Percentiles rank a stretch among this genome's conserved stretches.
These are phyloP conservation scores for Epichloe hybrida DNA, from an alignment of 2,329 filamentous ascomycete genomes.

Conservation along the genomic window DNA sequence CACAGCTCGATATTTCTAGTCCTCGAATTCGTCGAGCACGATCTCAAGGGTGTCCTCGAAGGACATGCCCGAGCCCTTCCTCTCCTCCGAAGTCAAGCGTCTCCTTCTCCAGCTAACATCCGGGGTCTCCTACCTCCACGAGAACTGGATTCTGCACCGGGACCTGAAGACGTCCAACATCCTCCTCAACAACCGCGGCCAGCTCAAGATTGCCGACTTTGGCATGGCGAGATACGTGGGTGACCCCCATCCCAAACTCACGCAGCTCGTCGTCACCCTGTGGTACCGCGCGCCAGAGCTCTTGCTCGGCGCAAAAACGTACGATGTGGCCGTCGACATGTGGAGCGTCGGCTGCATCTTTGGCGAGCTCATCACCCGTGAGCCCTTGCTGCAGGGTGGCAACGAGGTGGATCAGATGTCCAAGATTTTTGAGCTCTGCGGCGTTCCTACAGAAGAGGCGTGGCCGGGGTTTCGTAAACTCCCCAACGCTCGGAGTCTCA, in stretches of 20 bases:
- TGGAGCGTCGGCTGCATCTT: conserved; percentile 97
- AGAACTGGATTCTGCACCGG: conserved; percentile 81
- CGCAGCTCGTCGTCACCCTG: conserved; percentile 85
- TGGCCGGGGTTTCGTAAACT: conserved; percentile 84
- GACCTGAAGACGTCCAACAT: conserved; percentile 92
- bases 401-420: conserved; percentile 88
- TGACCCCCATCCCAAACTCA: conserved; percentile 64
- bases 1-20: conserved; percentile 69
- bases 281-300: conserved; percentile 95
- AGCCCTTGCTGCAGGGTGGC: conserved; percentile 72
- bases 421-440: conserved; percentile 80
- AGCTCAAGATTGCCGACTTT: conserved; percentile 93
- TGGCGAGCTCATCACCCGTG: conserved; percentile 72
- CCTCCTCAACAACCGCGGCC: conserved; percentile 86
- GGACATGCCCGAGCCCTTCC: conserved; percentile 87
- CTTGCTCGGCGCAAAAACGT: conserved; percentile 64
- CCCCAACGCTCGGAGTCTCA: conserved; percentile 71
- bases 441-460: conserved; percentile 64
- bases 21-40: conserved; percentile 95
- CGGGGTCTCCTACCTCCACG: conserved; percentile 75
- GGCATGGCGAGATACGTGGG: conserved; percentile 91
- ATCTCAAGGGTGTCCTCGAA: conserved; percentile 88
- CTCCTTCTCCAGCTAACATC: conserved; percentile 70
- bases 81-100: conserved; percentile 85
- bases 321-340: conserved; percentile 72